Evolutionary conservation across 1,139 yeast species (phyloP), one percentile per base, ranked within the genome.

Genomic region (Blastobotrys ciferrii): DNA sequence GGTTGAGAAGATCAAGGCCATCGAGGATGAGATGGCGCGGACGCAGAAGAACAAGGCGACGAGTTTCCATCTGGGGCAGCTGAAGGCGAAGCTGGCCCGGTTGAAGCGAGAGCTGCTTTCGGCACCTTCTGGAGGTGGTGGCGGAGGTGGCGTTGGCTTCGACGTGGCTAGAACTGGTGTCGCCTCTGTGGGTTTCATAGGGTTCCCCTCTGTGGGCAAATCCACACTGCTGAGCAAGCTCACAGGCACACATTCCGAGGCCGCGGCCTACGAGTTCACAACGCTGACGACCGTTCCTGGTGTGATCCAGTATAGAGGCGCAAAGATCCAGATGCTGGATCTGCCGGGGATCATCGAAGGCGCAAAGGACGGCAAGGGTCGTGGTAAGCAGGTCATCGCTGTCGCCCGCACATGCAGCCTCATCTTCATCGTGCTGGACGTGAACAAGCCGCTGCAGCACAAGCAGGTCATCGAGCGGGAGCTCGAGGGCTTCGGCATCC

Each of bases 271-370:
- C 64, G 98, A 91, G 69, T 92, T 92, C 74, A 94, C 98, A 32
- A 92, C 99, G 0, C 78, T 92, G 65, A 94, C 98, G 20, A 91
- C 98, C 0, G 98, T 92, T 49, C 98, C 98, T 0, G 98, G 98
- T 69, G 87, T 88, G 43, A 88, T 92, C 64, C 85, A 87, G 68
- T 91, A 88, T 66, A 88, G 89, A 61, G 99, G 99, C 63, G 98
- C 98, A 45, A 91, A 88, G 73, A 84, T 92, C 58, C 99, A 92
- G 72, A 88, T 94, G 95, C 75, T 92, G 64, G 99, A 92, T 79
- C 77, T 92, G 61, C 99, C 99, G 2, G 99, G 99, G 67, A 92
- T 92, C 63, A 92, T 92, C 60, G 98, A 94, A 70, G 98, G 98
- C 69, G 99, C 98, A 50, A 91, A 91, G 61, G 98, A 92, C 64